These are phyloP conservation scores for Trichoderma gamsii DNA, from an alignment of 495 filamentous ascomycete species.

Conservation along the genomic window DNA sequence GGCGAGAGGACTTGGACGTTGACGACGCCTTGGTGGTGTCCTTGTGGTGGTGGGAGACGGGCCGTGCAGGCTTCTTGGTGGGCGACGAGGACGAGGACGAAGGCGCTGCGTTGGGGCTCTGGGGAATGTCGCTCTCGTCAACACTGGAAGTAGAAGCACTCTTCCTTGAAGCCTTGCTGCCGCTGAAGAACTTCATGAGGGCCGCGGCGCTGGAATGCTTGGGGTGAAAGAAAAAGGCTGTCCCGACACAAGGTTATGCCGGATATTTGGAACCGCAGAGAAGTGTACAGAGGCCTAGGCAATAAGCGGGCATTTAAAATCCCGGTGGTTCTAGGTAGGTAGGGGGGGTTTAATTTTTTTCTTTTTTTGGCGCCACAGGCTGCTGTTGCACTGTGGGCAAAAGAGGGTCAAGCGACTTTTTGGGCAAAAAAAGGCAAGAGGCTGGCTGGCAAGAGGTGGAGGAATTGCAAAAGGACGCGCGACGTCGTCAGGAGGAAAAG, in stretches of 20 bases:
- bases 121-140: neutral
- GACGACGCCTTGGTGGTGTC: slow-evolving; percentile 22
- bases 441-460: neutral
- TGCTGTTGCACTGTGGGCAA: neutral
- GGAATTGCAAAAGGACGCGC: neutral
- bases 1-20: slow-evolving; percentile 23
- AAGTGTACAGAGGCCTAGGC: slow-evolving; percentile 1
- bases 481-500: slow-evolving; percentile 4
- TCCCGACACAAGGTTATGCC: slow-evolving; percentile 17
- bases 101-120: slow-evolving; percentile 1
- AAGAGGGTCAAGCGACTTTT: neutral
- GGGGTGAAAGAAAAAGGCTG: neutral
- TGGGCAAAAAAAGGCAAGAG: neutral
- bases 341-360: neutral
- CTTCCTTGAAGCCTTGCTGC: slow-evolving; percentile 14
- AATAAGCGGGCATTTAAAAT: slow-evolving; percentile 9
- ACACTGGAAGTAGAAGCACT: slow-evolving; percentile 11
- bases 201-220: neutral
- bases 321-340: slow-evolving; percentile 10
- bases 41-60: slow-evolving; percentile 13
- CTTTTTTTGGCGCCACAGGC: neutral
- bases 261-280: slow-evolving; percentile 13
- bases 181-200: slow-evolving; percentile 16
- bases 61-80: neutral
- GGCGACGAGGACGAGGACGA: neutral